A percentile compares a stretch with the other conserved stretches of the same genome.
Evolutionary conservation across 768 basidiomycete genomes (phyloP).

Genomic region (Suillus occidentalis): DNA sequence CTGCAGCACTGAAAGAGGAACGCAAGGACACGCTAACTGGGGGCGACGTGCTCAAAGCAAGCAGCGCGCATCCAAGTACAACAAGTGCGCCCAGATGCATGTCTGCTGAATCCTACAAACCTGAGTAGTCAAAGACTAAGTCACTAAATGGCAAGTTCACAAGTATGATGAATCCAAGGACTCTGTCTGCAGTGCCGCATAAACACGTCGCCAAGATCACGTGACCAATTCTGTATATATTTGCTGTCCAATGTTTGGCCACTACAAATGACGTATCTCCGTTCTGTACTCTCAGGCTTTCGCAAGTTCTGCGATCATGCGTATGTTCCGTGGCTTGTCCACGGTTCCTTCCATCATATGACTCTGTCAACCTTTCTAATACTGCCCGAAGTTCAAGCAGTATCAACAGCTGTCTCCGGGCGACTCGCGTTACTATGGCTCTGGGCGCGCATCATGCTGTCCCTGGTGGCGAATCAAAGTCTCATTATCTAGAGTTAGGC

Average conservation of each 20-base stretch:
- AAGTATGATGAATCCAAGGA: background rate
- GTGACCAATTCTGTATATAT: background rate
- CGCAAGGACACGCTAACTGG: constrained; percentile 30
- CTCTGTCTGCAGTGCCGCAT: background rate
- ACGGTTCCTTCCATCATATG: background rate
- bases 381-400: background rate
- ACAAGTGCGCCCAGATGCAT: constrained; percentile 2
- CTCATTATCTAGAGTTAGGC: background rate
- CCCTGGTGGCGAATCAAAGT: background rate
- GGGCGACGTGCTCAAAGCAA: constrained; percentile 25
- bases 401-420: background rate
- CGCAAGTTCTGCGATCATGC: too few relatives aligned
- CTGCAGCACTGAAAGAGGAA: constrained; percentile 27
- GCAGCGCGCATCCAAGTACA: constrained; percentile 13
- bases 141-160: background rate
- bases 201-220: background rate
- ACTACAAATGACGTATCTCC: too few relatives aligned
- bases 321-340: too few relatives aligned
- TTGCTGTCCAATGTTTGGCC: background rate
- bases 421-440: background rate
- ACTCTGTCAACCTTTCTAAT: background rate
- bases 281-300: too few relatives aligned
- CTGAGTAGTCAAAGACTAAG: background rate
- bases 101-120: background rate
- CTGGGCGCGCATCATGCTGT: background rate